Evolutionary conservation across 2,329 filamentous ascomycete species (phyloP).

Genomic region (Botrytis fragariae): DNA sequence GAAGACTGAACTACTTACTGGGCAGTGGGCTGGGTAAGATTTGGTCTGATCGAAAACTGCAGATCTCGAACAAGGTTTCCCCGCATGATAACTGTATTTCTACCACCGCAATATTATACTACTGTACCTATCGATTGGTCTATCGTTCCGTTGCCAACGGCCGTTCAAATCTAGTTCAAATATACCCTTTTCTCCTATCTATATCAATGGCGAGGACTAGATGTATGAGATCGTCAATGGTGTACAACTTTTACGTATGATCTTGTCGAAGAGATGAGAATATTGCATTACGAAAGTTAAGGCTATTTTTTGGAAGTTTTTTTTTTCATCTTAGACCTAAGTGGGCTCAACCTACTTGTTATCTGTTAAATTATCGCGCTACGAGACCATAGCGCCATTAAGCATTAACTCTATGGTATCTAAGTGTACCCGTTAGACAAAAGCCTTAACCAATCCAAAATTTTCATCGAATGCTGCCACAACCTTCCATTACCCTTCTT

Average conservation of each 20-base stretch:
- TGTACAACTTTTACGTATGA: too few species aligned
- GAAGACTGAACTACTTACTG: not conserved
- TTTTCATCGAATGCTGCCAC: not conserved
- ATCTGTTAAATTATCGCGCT: not conserved
- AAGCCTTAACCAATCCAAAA: not conserved
- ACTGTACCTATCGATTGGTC: too few species aligned
- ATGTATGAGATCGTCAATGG: not conserved
- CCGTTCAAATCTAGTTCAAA: not conserved
- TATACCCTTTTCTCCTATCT: not conserved
- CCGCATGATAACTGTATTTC: constrained; percentile 17
- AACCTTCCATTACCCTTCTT: not conserved
- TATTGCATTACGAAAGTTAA: not conserved
- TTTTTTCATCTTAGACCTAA: not conserved
- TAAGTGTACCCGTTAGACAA: not conserved
- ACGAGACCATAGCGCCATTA: not conserved
- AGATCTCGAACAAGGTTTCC: constrained; percentile 20
- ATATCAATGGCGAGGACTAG: not conserved
- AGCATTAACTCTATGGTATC: not conserved
- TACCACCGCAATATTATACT: not conserved
- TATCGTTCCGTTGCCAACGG: not conserved
- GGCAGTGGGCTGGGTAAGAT: not conserved
- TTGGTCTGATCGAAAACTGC: not conserved
- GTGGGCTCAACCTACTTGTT: not conserved
- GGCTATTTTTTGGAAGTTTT: not conserved
- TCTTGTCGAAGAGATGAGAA: not conserved